Conservation (phyloP, 129 eudicot genomes). For the Daucus carota region DNA sequence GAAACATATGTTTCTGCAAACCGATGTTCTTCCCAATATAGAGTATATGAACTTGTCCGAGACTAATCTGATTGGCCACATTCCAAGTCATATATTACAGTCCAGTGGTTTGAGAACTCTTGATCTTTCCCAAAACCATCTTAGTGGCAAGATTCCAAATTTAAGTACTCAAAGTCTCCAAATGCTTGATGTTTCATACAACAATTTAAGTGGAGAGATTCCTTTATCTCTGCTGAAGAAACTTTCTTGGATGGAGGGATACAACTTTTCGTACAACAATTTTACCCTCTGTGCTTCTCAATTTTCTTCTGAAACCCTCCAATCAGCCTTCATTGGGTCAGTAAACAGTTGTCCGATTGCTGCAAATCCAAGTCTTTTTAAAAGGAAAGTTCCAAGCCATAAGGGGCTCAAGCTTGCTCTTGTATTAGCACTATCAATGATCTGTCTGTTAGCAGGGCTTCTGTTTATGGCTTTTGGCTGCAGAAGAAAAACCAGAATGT, state of each 20-base stretch:
- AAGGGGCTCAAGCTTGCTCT: constrained; percentile 67
- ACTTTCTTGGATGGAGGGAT: constrained; percentile 64
- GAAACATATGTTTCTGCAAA: constrained; percentile 33
- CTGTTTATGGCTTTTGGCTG: constrained; percentile 62
- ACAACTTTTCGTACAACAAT: constrained; percentile 76
- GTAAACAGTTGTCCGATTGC: constrained; percentile 70
- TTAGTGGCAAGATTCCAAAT: constrained; percentile 41
- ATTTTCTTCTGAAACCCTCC: constrained; percentile 41
- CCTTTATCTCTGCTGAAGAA: constrained; percentile 40
- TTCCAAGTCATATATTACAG: constrained; percentile 31
- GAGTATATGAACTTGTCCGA: constrained; percentile 68
- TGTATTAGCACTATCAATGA: constrained; percentile 43
- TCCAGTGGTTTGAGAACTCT: constrained; percentile 42
- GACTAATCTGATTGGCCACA: constrained; percentile 45
- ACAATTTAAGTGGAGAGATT: constrained; percentile 70
- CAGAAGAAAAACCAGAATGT: constrained; percentile 49
- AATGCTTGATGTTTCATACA: constrained; percentile 58
- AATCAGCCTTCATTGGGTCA: constrained; percentile 60
- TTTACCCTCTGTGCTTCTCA: constrained; percentile 54
- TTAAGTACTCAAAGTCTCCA: constrained; percentile 33
- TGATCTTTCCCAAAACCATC: constrained; percentile 69
- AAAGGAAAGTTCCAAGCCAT: constrained; percentile 34
- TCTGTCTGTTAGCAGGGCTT: constrained; percentile 48
- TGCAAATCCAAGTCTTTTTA: constrained; percentile 57
- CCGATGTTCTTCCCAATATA: constrained; percentile 36